Base-by-base conservation (phyloP, 768 basidiomycete genomes). In the Zangia roseola region DNA sequence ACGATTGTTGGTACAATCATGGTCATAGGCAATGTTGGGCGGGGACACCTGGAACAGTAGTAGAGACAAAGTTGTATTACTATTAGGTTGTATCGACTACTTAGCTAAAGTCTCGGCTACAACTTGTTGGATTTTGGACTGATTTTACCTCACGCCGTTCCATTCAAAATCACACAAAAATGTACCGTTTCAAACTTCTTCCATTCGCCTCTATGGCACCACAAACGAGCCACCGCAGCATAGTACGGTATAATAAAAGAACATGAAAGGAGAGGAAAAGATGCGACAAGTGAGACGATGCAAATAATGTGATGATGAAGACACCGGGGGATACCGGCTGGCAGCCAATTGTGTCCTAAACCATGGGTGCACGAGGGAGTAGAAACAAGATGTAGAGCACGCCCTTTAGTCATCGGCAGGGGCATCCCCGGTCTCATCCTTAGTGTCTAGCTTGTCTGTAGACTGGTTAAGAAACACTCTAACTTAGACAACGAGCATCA, bases 391-490 rank as follows among this genome's bases (percentile, higher is more conserved):
- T 26, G 40, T 33, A 58, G 53, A 39, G 36, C 26, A 44, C 39
- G 24, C 52, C 38, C 49, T 78, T 65, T 80, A 83, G 68, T 90
- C 87, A 51, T 89, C 86, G 42, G 73, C 83, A 42, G n/a, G n/a
- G n/a, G 82, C 73, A 31, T 74, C 78, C 34, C 84, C 86, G 35
- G 60, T 73, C 47, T 88, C 88, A 14, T 91, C 85, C 71, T 89
- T 88, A 49, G 73, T 63, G 38, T 89, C 87, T 47, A 78, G 71
- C 71, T 90, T 89, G 64, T 90, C 88, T 72, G 77, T 74, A 39
- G 53, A 55, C 16, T 36, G 39, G 38, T 14, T 64, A 49, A 51
- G 48, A 41, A 58, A 52, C n/a, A 8, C 30, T 5, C 16, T 0
- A 25, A 19, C 4, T 17, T 33, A 14, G 5, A 0, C 5, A 37